Percentiles rank a stretch among this genome's conserved stretches.
These are phyloP conservation scores for Coniferiporia weirii DNA, from an alignment of 1,284 basidiomycete genomes.

Conservation along the genomic window DNA sequence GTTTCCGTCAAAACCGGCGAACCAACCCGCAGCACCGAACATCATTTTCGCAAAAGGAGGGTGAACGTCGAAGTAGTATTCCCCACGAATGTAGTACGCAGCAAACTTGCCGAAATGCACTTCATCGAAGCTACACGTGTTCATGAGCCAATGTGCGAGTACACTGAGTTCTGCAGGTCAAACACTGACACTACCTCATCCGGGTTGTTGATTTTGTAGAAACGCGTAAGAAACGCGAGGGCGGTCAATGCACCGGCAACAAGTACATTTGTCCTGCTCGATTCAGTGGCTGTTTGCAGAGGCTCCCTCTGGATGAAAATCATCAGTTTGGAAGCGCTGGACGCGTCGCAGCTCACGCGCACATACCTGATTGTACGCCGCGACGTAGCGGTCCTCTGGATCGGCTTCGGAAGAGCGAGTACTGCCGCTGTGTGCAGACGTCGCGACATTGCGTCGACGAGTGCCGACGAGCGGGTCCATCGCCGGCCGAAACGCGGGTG, in stretches of 20 bases:
- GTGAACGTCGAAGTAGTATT: constrained; percentile 99
- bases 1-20: constrained; percentile 91
- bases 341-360: constrained; percentile 3
- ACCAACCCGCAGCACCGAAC: constrained; percentile 90
- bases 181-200: constrained; percentile 88
- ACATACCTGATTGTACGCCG: constrained; percentile 14
- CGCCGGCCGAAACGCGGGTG: background rate
- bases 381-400: constrained; percentile 15
- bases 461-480: constrained; percentile 17
- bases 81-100: constrained; percentile 81
- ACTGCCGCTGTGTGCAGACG: constrained; percentile 6
- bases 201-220: constrained; percentile 92
- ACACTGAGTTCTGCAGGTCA: background rate
- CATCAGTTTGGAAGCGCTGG: background rate
- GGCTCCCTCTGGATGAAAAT: constrained; percentile 7
- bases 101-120: constrained; percentile 97
- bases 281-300: constrained; percentile 16
- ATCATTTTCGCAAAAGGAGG: constrained; percentile 94
- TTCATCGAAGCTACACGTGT: constrained; percentile 77
- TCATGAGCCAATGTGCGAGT: background rate
- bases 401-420: constrained; percentile 12
- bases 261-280: constrained; percentile 17
- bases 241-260: constrained; percentile 62
- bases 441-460: constrained; percentile 12
- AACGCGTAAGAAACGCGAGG: constrained; percentile 76